Evolutionary conservation across 768 basidiomycete genomes (phyloP).

Genomic region (Rhizopogon roseolus): DNA sequence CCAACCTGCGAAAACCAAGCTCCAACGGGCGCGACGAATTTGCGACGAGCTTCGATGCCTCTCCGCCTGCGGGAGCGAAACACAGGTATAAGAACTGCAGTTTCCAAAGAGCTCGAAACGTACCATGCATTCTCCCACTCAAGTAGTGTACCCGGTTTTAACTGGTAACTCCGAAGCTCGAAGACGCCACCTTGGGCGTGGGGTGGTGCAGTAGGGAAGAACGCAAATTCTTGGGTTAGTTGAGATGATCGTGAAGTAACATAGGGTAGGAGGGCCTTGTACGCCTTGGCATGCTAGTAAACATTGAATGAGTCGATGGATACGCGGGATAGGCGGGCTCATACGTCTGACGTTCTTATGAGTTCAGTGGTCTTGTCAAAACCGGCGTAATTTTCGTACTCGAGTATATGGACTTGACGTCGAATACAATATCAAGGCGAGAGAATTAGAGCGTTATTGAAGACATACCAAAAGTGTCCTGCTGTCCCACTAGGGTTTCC

Average conservation of each 20-base stretch:
- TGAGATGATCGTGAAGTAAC: conserved; percentile 70
- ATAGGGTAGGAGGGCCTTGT: conserved; percentile 72
- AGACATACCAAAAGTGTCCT: conserved; percentile 72
- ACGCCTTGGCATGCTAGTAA: conserved; percentile 60
- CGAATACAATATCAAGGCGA: neutral
- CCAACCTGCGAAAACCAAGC: conserved; percentile 93
- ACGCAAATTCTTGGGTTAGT: conserved; percentile 91
- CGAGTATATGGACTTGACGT: conserved; percentile 62
- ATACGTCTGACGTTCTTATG: conserved; percentile 62
- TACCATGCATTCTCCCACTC: conserved; percentile 97
- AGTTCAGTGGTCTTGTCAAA: conserved; percentile 72
- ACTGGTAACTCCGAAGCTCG: conserved; percentile 84
- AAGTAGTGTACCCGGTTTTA: conserved; percentile 84
- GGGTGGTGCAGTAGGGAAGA: conserved; percentile 89
- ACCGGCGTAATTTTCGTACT: conserved; percentile 91
- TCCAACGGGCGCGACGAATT: conserved; percentile 81
- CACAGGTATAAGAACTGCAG: conserved; percentile 1
- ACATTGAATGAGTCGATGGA: neutral
- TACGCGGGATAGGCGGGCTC: neutral
- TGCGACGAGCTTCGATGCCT: conserved; percentile 90
- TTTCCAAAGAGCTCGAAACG: conserved; percentile 9
- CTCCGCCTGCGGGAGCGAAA: conserved; percentile 54
- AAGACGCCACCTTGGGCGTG: conserved; percentile 86
- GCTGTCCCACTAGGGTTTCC: conserved; percentile 87
- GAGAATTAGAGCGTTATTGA: neutral